Conservation (phyloP, 495 filamentous ascomycete species). For the Aspergillus mulundensis region DNA sequence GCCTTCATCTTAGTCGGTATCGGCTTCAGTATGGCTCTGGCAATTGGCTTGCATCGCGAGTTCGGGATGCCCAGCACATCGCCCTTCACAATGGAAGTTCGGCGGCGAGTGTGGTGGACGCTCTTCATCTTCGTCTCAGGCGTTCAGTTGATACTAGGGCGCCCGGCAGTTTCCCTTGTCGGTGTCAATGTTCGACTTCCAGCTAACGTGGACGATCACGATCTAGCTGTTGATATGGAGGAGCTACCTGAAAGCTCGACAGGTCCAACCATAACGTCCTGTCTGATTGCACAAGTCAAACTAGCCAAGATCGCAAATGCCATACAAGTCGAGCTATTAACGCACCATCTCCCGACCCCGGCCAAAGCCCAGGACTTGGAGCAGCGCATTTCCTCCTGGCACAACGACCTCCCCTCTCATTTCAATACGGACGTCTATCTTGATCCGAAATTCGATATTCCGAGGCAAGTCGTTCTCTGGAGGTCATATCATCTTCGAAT, state of each 20-base stretch:
- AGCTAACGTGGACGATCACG: conserved; percentile 20
- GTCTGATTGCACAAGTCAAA: conserved; percentile 22
- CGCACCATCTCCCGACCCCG: conserved; percentile 17
- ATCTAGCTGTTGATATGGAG: conserved; percentile 23
- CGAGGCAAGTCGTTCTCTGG: conserved; percentile 16
- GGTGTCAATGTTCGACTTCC: conserved; percentile 22
- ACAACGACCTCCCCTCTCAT: conserved; percentile 16
- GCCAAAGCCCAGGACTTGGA: conserved; percentile 18
- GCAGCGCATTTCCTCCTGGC: conserved; percentile 15
- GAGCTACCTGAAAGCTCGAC: conserved; percentile 13
- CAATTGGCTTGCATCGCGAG: conserved; percentile 21
- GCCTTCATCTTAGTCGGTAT: conserved; percentile 22
- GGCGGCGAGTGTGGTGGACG: conserved; percentile 37
- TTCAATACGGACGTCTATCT: conserved; percentile 10
- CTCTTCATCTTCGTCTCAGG: conserved; percentile 25
- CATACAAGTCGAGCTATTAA: conserved; percentile 22
- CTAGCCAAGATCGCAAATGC: conserved; percentile 25
- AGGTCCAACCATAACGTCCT: conserved; percentile 20
- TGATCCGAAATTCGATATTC: conserved; percentile 16
- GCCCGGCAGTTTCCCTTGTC: conserved; percentile 20
- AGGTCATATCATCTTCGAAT: conserved; percentile 21
- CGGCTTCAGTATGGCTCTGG: conserved; percentile 22
- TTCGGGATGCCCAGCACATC: conserved; percentile 24
- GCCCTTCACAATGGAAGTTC: conserved; percentile 29
- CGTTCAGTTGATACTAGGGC: conserved; percentile 17